Evolutionary conservation across 2,329 filamentous ascomycete genomes (phyloP).

Genomic region (Botryosphaeria dothidea): DNA sequence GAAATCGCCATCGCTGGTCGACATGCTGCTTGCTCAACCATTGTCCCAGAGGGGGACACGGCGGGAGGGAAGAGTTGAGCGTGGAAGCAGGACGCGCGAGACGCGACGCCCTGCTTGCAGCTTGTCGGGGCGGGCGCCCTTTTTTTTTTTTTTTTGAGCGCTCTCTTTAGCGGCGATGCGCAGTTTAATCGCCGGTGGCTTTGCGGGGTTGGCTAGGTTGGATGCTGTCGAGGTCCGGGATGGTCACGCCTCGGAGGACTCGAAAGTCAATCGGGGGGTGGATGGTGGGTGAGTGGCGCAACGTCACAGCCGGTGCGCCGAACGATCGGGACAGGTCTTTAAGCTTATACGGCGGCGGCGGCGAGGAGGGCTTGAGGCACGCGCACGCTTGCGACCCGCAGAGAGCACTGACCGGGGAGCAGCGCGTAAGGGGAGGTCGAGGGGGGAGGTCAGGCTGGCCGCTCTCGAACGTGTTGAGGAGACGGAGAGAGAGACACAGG

Average conservation of each 20-base stretch:
- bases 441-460: not conserved
- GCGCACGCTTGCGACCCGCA: not conserved
- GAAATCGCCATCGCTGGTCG: conserved; percentile 16
- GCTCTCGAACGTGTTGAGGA: not conserved
- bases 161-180: not conserved
- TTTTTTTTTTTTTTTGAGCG: not conserved
- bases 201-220: not conserved
- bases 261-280: not conserved
- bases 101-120: not conserved
- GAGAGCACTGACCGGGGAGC: not conserved
- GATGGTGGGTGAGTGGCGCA: conserved; percentile 2
- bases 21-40: conserved; percentile 19
- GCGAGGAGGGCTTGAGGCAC: not conserved
- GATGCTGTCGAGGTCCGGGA: not conserved
- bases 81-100: conserved; percentile 1
- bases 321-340: conserved; percentile 9
- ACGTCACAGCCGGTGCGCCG: not conserved
- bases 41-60: conserved; percentile 5
- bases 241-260: not conserved
- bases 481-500: not conserved
- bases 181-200: not conserved
- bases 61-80: not conserved
- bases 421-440: not conserved
- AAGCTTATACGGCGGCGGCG: conserved; percentile 5
- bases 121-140: not conserved